Percentiles rank a stretch among this genome's conserved stretches.
Conservation (phyloP, 805 yeast species). For the Lipomyces mesembrius region DNA sequence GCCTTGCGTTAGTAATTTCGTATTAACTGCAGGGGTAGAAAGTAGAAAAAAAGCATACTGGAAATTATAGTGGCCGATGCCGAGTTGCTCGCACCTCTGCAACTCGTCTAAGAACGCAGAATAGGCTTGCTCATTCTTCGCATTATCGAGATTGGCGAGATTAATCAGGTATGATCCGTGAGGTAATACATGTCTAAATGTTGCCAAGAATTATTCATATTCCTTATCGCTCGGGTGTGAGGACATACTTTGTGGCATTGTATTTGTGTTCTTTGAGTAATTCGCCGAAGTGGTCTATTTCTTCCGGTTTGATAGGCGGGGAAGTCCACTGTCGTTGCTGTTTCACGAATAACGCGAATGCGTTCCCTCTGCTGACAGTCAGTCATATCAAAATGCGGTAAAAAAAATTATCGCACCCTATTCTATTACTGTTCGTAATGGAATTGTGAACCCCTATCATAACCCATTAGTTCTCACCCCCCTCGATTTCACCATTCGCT, state of each 20-base stretch:
- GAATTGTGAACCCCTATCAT: slow-evolving; percentile 62
- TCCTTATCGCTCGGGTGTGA: not conserved
- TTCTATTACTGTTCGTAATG: slow-evolving; percentile 59
- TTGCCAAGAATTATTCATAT: not conserved
- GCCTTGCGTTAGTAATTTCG: slow-evolving; percentile 5
- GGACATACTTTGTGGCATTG: slow-evolving; percentile 59
- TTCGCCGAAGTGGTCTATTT: slow-evolving; percentile 65
- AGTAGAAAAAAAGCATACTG: slow-evolving; percentile 50
- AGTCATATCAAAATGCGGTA: not conserved
- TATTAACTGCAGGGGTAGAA: not conserved
- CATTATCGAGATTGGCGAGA: slow-evolving; percentile 85
- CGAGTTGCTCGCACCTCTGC: slow-evolving; percentile 80
- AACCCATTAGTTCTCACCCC: not conserved
- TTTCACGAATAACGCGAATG: slow-evolving; percentile 89
- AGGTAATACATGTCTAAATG: slow-evolving; percentile 69
- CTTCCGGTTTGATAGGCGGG: slow-evolving; percentile 71
- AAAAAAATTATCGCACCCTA: slow-evolving; percentile 49
- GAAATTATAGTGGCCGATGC: slow-evolving; percentile 84
- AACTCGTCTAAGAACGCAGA: slow-evolving; percentile 84
- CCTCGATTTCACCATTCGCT: not conserved
- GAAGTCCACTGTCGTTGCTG: slow-evolving; percentile 92
- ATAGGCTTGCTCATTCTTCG: slow-evolving; percentile 74
- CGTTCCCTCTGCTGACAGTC: slow-evolving; percentile 56
- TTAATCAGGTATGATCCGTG: slow-evolving; percentile 96
- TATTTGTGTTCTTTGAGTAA: slow-evolving; percentile 67